Base-by-base conservation (phyloP, 148 eudicot species). In the Arctostaphylos glauca region DNA sequence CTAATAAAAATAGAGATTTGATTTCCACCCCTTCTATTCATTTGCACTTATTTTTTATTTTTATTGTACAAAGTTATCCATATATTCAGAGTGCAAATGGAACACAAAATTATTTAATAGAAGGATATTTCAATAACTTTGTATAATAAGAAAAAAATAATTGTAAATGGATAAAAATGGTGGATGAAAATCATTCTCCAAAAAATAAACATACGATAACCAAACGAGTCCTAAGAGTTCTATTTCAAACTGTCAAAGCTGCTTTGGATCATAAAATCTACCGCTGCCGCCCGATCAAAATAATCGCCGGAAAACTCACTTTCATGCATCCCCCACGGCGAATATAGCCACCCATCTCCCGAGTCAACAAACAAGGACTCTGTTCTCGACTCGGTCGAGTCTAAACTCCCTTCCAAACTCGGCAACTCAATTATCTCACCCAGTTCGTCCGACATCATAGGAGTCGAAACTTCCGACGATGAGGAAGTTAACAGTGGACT, bases 341-440 rank as follows among this genome's bases (percentile, higher is more conserved):
- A 64, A 41, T 41, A 56, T 38, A 9, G 23, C 80, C 80, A 78
- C 71, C 84, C 84, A 41, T 82, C 89, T n/a, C 81, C 90, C 84
- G 91, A 84, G 89, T 91, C 94, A 59, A 78, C 56, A 80, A 83
- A 46, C 49, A 53, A 49, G 66, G 89, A 58, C 89, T 87, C 60
- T 9, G 71, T 10, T 23, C 68, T 48, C 48, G 87, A 86, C 86
- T 84, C 88, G 68, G 78, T 13, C 84, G 88, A 83, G 81, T 88
- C 90, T 31, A 76, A 16, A 53, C 60, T 76, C 47, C 85, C 89
- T 13, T 87, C 93, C 83, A 92, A 77, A 81, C 87, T 92, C 79
- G 91, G 91, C 47, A 89, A 67, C 89, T 89, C 86, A 43, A 82
- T 86, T 62, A 89, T 89, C 84, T 89, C 81, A 4, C 84, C 85